Percentiles rank a stretch among this genome's conserved stretches.
These are phyloP conservation scores for Podospora pseudocomata DNA, from an alignment of 495 filamentous ascomycete species.

Conservation along the genomic window DNA sequence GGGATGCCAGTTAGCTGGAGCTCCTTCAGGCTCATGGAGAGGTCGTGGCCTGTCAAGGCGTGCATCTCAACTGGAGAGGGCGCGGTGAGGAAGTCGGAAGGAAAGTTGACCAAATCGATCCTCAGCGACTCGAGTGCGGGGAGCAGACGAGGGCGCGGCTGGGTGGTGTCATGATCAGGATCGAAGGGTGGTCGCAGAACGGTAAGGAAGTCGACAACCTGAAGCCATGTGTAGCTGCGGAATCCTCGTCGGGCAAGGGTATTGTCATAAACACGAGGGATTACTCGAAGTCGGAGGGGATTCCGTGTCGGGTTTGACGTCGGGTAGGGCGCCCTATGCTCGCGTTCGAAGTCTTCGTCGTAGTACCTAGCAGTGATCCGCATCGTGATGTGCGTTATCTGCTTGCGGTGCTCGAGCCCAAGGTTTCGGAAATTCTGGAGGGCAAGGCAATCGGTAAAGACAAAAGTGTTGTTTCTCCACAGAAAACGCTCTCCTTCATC, in stretches of 20 bases:
- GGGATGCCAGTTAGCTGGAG: conserved; percentile 43
- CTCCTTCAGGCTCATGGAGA: conserved; percentile 44
- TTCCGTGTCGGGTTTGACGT: conserved; percentile 8
- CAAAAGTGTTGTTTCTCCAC: conserved; percentile 44
- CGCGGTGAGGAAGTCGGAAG: conserved; percentile 31
- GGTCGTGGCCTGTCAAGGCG: conserved; percentile 38
- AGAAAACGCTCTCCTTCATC: conserved; percentile 40
- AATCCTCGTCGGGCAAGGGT: conserved; percentile 39
- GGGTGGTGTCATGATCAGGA: conserved; percentile 21
- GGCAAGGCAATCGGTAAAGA: conserved; percentile 44
- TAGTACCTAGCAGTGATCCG: conserved; percentile 48
- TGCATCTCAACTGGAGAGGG: conserved; percentile 32
- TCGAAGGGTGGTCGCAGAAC: conserved; percentile 40
- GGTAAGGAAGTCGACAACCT: conserved; percentile 43
- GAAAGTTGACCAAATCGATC: conserved; percentile 49
- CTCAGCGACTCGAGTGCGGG: conserved; percentile 40
- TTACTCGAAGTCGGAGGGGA: conserved; percentile 29
- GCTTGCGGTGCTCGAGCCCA: conserved; percentile 29
- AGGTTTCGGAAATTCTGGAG: conserved; percentile 40
- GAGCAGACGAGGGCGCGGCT: conserved; percentile 36
- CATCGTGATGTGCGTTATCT: conserved; percentile 40
- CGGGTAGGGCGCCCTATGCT: conserved; percentile 25
- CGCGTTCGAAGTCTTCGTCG: conserved; percentile 41
- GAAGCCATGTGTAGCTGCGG: conserved; percentile 47
- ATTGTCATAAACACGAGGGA: conserved; percentile 34